phyloP scores from a whole-genome alignment of 495 filamentous ascomycete genomes.

The Penicillium crystallinum region DNA sequence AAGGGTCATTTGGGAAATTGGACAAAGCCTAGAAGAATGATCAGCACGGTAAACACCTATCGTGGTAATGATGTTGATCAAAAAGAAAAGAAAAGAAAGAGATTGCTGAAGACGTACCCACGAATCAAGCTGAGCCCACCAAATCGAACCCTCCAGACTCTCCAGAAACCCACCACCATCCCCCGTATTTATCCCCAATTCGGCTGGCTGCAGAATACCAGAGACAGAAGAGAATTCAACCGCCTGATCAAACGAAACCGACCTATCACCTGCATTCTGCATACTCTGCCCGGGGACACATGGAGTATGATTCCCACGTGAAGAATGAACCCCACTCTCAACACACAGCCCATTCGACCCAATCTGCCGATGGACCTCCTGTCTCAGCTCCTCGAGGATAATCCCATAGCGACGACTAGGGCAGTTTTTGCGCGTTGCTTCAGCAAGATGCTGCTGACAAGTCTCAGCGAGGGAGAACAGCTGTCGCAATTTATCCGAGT shows the following conservation, averaged over 20 bases:
- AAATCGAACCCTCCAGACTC: slow-evolving; percentile 28
- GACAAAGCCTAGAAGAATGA: slow-evolving; percentile 18
- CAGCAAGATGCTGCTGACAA: slow-evolving; percentile 45
- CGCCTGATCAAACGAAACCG: slow-evolving; percentile 10
- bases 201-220: background rate
- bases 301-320: background rate
- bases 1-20: slow-evolving; percentile 22
- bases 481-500: slow-evolving; percentile 20
- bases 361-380: slow-evolving; percentile 39
- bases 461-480: slow-evolving; percentile 39
- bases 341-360: slow-evolving; percentile 14
- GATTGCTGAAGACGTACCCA: slow-evolving; percentile 28
- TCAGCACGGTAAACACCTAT: background rate
- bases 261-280: background rate
- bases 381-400: slow-evolving; percentile 44
- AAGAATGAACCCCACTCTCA: background rate
- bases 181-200: background rate
- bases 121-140: slow-evolving; percentile 35
- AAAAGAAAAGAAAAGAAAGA: background rate
- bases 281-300: slow-evolving; percentile 1
- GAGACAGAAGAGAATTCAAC: slow-evolving; percentile 6
- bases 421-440: slow-evolving; percentile 45
- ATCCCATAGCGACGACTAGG: slow-evolving; percentile 50
- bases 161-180: slow-evolving; percentile 19
- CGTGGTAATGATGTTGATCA: background rate